Evolutionary conservation across 2,329 filamentous ascomycete genomes (phyloP).

Genomic region (Cordyceps cicadae): DNA sequence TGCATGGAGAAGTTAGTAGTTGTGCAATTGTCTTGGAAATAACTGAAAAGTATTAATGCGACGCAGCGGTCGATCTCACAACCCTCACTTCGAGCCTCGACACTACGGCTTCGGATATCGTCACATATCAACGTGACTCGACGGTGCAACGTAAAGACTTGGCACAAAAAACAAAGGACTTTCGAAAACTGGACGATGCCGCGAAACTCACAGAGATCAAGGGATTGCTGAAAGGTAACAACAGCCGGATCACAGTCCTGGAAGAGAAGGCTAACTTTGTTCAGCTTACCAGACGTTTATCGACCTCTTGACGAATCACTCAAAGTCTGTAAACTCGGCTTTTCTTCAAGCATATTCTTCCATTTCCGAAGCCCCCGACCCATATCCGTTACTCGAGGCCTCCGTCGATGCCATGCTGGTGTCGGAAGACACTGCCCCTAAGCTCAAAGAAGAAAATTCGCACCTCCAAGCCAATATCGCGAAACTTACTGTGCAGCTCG

Average conservation of each 20-base stretch:
- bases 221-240: constrained; percentile 69
- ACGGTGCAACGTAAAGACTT: constrained; percentile 92
- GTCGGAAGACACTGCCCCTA: constrained; percentile 86
- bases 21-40: neutral
- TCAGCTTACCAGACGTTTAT: constrained; percentile 95
- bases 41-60: neutral
- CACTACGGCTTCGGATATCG: constrained; percentile 88
- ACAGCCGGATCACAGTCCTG: constrained; percentile 1
- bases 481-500: constrained; percentile 69
- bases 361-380: constrained; percentile 90
- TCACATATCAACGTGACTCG: constrained; percentile 88
- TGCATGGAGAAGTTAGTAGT: constrained; percentile 75
- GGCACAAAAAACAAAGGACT: constrained; percentile 98
- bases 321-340: constrained; percentile 84
- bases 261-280: neutral
- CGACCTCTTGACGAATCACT: constrained; percentile 90
- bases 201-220: constrained; percentile 85
- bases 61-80: constrained; percentile 74
- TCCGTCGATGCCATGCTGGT: constrained; percentile 90
- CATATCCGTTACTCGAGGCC: constrained; percentile 90
- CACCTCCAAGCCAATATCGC: constrained; percentile 73
- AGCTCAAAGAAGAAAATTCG: constrained; percentile 79
- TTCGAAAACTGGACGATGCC: constrained; percentile 84
- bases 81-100: constrained; percentile 79
- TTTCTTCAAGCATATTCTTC: constrained; percentile 91